Base-by-base conservation (phyloP, 2,329 filamentous ascomycete genomes). In the Xylaria arbuscula region DNA sequence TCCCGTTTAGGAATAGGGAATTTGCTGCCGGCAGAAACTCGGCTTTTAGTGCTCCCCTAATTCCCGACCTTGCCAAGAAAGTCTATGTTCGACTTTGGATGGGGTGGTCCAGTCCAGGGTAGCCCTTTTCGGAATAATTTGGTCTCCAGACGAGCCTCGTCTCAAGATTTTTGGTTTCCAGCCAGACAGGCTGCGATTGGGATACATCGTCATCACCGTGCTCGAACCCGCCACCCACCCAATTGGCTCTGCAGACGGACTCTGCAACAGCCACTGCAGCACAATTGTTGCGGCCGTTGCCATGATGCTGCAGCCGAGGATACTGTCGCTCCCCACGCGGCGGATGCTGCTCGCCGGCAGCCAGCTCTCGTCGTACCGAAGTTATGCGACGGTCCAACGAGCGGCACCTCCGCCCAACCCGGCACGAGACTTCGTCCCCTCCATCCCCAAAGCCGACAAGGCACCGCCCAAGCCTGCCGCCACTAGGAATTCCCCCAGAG, bases 281-380 rank as follows among this genome's bases (percentile, higher is more conserved):
- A n/a, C 13, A 50, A 2, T 19, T 55, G 70, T 51, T 70, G 62
- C 72, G 66, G 71, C 54, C 73, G 19, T 42, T 68, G 40, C 40
- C 40, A 76, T 74, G 69, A 78, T 78, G 77, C 64, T 78, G 71
- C 77, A 78, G 72, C 76, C 77, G 63, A 71, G 77, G 67, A 71
- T 77, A 69, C 68, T 78, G 40, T 76, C 76, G 59, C 68, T 73
- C 59, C 67, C 75, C 24, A 61, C 75, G 61, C 72, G 70, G 72
- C 74, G 75, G 72, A 71, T 73, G 57, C 63, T 76, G 67, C 68
- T 40, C 11, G 38, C 72, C n/a, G 70, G 66, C 54, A 73, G 66
- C 70, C 74, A 74, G 62, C 58, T 73, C 47, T 50, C 51, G 28
- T n/a, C 70, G 55, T 70, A 72, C 45, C 75, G 77, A 70, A 69